Base-by-base conservation (phyloP, 306 rosid species). In the Argentina anserina region DNA sequence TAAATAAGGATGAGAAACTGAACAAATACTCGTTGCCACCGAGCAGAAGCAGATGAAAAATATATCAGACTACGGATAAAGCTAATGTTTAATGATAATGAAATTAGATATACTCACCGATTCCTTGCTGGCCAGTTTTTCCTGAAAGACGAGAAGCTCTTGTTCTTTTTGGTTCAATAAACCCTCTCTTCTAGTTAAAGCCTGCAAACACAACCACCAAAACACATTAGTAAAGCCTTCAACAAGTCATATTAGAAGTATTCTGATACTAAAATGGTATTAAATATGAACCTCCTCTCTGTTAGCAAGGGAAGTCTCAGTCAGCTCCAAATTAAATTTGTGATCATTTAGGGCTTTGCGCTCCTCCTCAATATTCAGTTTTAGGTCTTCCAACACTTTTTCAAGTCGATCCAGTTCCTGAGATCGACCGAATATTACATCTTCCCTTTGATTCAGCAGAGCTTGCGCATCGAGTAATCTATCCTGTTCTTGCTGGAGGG, bases 401-500 rank as follows among this genome's bases (percentile, higher is more conserved):
- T 90, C 88, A 72, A 83, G 90, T 75, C 77, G 85, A 81, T 78
- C 83, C 68, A 91, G 83, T 59, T 95, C 97, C 83, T 79, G 84
- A 67, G 97, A 85, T 75, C 87, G 87, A 70, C 80, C 76, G 50
- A 85, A 86, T 67, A 95, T 75, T 65, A 73, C 81, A 17, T 82
- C 86, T 83, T 91, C 99, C 83, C 99, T 85, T 78, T 91, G 89
- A 73, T 90, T 95, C 23, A 95, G 86, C 75, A 83, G 83, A 69
- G 88, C 60, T 80, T 95, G 93, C 9, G 96, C 92, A 80, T 91
- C 88, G 75, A 91, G 90, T 83, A 90, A 85, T 23, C 96, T 82
- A 78, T 95, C 97, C 39, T 91, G 97, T 79, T 88, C 96, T 82
- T 90, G 89, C 80, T 87, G 92, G 78, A 95, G 75, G 56, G 84